phyloP scores from a whole-genome alignment of 768 basidiomycete species.

The Lactarius deliciosus region DNA sequence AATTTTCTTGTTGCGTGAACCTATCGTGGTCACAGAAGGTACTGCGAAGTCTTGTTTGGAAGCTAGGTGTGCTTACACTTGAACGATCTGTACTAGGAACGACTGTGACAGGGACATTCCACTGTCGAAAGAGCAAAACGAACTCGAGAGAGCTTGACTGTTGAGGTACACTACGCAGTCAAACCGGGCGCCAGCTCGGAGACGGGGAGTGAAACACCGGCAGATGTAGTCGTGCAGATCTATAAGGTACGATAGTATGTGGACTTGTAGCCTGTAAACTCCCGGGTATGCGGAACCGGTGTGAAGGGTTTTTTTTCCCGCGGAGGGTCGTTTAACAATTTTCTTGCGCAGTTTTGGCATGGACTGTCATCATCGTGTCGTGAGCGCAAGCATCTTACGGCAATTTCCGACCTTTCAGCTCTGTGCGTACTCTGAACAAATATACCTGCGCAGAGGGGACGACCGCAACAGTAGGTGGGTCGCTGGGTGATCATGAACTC shows the following conservation, averaged over 20 bases:
- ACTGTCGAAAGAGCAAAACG: constrained; percentile 70
- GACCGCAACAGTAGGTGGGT: too few species aligned
- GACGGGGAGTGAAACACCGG: constrained; percentile 29
- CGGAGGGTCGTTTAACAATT: background rate
- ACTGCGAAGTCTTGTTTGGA: constrained; percentile 30
- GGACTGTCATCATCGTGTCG: background rate
- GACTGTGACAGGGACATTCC: constrained; percentile 74
- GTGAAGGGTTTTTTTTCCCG: background rate
- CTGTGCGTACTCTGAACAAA: background rate
- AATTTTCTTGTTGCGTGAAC: constrained; percentile 78
- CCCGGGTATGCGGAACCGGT: background rate
- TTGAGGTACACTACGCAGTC: constrained; percentile 81
- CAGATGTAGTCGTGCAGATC: constrained; percentile 65
- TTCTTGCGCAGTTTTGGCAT: constrained; percentile 1
- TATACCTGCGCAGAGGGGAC: background rate
- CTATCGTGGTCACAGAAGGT: constrained; percentile 77
- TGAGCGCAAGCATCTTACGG: background rate
- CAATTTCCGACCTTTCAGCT: background rate
- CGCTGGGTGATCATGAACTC: background rate
- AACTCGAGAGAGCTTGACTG: constrained; percentile 88
- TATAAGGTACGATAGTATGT: constrained; percentile 65
- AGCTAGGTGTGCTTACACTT: background rate
- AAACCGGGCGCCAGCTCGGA: constrained; percentile 39
- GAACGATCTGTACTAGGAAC: constrained; percentile 50
- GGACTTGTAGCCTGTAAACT: background rate